These are phyloP conservation scores for Candida montana DNA, from an alignment of 805 yeast species.

Conservation along the genomic window DNA sequence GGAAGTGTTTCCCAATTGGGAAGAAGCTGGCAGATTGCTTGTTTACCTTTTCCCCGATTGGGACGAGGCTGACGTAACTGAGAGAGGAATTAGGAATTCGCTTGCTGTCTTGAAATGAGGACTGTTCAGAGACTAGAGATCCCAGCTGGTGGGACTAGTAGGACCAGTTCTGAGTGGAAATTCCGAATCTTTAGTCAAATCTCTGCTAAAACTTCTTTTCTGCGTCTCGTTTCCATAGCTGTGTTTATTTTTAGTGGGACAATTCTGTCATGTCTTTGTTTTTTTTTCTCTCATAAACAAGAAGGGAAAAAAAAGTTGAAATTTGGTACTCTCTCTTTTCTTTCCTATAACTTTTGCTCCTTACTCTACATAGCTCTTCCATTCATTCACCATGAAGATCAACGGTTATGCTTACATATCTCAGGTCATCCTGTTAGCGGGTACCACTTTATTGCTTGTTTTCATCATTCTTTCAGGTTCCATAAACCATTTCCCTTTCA, in stretches of 20 bases:
- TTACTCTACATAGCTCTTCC: too few relatives aligned
- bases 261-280: too few relatives aligned
- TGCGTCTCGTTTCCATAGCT: too few relatives aligned
- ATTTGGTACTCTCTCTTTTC: neutral
- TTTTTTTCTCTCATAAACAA: neutral
- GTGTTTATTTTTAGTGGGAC: too few relatives aligned
- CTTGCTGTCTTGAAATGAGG: too few relatives aligned
- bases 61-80: slow-evolving; percentile 1
- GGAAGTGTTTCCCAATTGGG: neutral
- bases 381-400: slow-evolving; percentile 5
- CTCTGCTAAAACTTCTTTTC: too few relatives aligned
- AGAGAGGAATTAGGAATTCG: too few relatives aligned
- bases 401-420: slow-evolving; percentile 8
- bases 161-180: too few relatives aligned
- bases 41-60: slow-evolving; percentile 1
- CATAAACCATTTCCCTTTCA: slow-evolving; percentile 50
- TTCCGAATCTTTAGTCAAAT: too few relatives aligned
- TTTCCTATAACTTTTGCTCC: too few relatives aligned
- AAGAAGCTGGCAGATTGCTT: neutral
- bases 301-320: neutral
- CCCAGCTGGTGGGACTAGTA: too few relatives aligned
- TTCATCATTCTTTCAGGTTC: slow-evolving; percentile 64
- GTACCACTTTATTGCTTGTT: slow-evolving; percentile 43
- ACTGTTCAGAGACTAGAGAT: too few relatives aligned
- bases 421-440: slow-evolving; percentile 18